Base-by-base conservation (phyloP, 345 rosid species). In the Isatis tinctoria region DNA sequence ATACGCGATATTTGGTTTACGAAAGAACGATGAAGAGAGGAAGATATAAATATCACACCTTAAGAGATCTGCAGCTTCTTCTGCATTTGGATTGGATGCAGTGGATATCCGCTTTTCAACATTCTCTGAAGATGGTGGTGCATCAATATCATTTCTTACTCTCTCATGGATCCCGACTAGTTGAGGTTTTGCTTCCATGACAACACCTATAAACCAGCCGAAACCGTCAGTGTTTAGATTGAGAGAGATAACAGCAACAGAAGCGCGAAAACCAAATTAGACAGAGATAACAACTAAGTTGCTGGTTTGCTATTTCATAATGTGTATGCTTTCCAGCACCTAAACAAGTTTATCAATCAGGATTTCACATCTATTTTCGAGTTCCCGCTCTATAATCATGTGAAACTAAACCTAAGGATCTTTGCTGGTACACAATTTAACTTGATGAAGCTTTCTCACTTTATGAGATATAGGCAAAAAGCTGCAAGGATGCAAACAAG, bases 1-100 rank as follows among this genome's bases (percentile, higher is more conserved):
- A 17, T 24, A 32, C 13, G 52, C 37, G 22, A 35, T 10, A 10
- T n/a, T 12, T 5, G 3, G 45, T 22, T 60, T 1, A 30, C 24
- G 3, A 16, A 24, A 76, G 63, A 35, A 40, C 7, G 16, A 24
- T 28, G 73, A 60, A 33, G 60, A 60, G 41, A 37, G 3, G 10
- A 41, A 51, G n/a, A 32, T 12, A 4, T 10, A n/a, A n/a, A 45
- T 27, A 62, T 47, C 67, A 58, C 64, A 90, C 98, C 96, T 87
- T 65, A 92, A 74, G 66, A 95, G 86, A 32, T 90, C 97, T 26
- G 97, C 97, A 56, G 97, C 97, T 77, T 95, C 99, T 81, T 92
- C 94, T 36, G 93, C 96, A 32, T 75, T 81, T 14, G 99, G 99
- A 82, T 87, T 95, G 63, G 97, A 71, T 54, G 89, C 98, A 54